Percentiles rank a stretch among this genome's conserved stretches.
phyloP scores from a whole-genome alignment of 2,329 filamentous ascomycete genomes.

The Phaeosphaeria sp. region DNA sequence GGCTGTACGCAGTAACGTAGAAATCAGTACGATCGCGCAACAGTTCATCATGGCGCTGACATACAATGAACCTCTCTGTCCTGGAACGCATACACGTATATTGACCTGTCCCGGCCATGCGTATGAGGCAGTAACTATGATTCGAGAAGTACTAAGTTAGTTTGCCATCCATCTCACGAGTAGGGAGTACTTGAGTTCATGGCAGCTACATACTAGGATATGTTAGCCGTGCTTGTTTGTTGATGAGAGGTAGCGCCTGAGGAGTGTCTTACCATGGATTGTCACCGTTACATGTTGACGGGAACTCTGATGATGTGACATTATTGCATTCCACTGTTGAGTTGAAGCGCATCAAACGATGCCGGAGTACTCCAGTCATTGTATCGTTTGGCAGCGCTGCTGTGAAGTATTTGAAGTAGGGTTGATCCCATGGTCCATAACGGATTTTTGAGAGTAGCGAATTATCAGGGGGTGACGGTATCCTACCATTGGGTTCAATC shows the following conservation, averaged over 20 bases:
- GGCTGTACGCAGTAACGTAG: not conserved
- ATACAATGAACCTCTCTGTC: not conserved
- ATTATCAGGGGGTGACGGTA: no score
- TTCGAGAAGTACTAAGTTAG: not conserved
- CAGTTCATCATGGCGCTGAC: not conserved
- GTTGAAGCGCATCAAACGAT: constrained; percentile 9
- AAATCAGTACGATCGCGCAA: not conserved
- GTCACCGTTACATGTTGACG: constrained; percentile 1
- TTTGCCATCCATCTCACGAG: not conserved
- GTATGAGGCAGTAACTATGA: not conserved
- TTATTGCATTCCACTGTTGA: constrained; percentile 1
- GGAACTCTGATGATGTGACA: constrained; percentile 1
- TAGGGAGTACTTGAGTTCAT: not conserved
- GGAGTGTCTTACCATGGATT: not conserved
- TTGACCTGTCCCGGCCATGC: not conserved
- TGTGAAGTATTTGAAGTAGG: not conserved
- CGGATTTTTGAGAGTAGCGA: no score
- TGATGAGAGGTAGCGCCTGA: not conserved
- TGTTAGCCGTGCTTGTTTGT: not conserved
- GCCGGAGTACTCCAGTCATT: constrained; percentile 6
- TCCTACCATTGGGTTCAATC: not conserved
- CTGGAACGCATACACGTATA: constrained; percentile 10
- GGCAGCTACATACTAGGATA: not conserved
- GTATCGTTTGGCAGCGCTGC: constrained; percentile 6
- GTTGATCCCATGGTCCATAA: not conserved